A percentile compares a stretch with the other conserved stretches of the same genome.
Evolutionary conservation across 192 early-diverging fungal species (phyloP).

Genomic region (Kickxella alabastrina): DNA sequence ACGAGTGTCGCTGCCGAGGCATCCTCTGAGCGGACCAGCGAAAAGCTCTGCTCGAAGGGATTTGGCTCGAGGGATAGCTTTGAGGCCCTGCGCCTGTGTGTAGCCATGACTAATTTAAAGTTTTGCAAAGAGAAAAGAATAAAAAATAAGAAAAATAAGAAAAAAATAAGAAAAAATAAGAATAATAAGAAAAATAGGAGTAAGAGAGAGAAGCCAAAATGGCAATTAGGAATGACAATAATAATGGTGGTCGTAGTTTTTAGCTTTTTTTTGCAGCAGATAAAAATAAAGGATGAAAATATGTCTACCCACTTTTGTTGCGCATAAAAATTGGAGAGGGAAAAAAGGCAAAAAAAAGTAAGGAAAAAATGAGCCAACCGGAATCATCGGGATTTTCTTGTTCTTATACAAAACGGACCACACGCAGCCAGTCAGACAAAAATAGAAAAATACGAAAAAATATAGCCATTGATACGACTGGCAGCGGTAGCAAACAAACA

Average conservation of each 20-base stretch:
- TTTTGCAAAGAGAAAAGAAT: no score
- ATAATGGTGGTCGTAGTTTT: no score
- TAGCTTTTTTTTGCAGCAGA: neutral
- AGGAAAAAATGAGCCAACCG: neutral
- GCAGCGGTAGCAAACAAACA: no score
- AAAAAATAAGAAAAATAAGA: no score
- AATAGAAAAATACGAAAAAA: slow-evolving; percentile 3
- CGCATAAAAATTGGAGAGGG: slow-evolving; percentile 1
- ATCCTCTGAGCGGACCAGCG: slow-evolving; percentile 28
- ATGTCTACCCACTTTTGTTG: neutral
- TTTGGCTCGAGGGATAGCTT: slow-evolving; percentile 84
- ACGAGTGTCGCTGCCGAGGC: slow-evolving; percentile 1
- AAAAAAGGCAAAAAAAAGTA: slow-evolving; percentile 4
- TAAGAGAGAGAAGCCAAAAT: no score
- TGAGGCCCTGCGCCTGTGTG: slow-evolving; percentile 25
- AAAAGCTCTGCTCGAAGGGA: slow-evolving; percentile 84
- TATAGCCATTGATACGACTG: no score
- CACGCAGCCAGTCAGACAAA: neutral
- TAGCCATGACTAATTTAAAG: slow-evolving; percentile 14
- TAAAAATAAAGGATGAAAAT: neutral
- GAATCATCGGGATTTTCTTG: no score
- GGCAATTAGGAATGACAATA: no score
- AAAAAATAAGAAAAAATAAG: no score
- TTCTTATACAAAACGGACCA: no score
- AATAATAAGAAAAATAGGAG: no score